Evolutionary conservation across 2,329 filamentous ascomycete species (phyloP).

Genomic region (Alternaria angustiovoidea): DNA sequence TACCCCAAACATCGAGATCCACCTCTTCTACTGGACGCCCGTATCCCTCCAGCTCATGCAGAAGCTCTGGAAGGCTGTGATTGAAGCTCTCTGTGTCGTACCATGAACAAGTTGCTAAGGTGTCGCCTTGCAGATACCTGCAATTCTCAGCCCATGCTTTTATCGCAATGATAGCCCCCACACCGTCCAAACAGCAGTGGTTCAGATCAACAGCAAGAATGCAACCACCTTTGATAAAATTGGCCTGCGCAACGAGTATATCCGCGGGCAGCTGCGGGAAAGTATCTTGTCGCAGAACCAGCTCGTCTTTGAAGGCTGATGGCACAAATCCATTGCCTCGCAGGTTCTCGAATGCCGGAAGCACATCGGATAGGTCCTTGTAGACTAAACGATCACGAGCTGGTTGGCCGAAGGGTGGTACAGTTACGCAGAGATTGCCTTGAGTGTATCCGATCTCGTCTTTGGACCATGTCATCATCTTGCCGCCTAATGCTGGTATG

Average conservation of each 20-base stretch:
- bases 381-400: slow-evolving; percentile 18
- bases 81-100: slow-evolving; percentile 33
- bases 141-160: slow-evolving; percentile 38
- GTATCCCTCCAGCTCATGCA: slow-evolving; percentile 28
- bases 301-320: slow-evolving; percentile 28
- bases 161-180: slow-evolving; percentile 31
- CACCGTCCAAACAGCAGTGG: slow-evolving; percentile 33
- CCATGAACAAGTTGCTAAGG: slow-evolving; percentile 30
- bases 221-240: slow-evolving; percentile 39
- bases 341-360: slow-evolving; percentile 28
- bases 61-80: slow-evolving; percentile 32
- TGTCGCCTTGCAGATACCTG: slow-evolving; percentile 31
- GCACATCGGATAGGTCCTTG: slow-evolving; percentile 28
- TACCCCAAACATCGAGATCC: slow-evolving; percentile 27
- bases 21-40: slow-evolving; percentile 20
- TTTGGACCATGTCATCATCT: slow-evolving; percentile 43
- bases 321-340: slow-evolving; percentile 25
- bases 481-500: slow-evolving; percentile 50
- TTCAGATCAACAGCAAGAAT: slow-evolving; percentile 30
- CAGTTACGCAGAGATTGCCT: slow-evolving; percentile 34
- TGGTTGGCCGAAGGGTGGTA: slow-evolving; percentile 20
- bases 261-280: slow-evolving; percentile 32
- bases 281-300: slow-evolving; percentile 18
- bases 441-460: slow-evolving; percentile 39
- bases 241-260: slow-evolving; percentile 37